Evolutionary conservation across 129 eudicot species (phyloP).

Genomic region (Arctium minus): DNA sequence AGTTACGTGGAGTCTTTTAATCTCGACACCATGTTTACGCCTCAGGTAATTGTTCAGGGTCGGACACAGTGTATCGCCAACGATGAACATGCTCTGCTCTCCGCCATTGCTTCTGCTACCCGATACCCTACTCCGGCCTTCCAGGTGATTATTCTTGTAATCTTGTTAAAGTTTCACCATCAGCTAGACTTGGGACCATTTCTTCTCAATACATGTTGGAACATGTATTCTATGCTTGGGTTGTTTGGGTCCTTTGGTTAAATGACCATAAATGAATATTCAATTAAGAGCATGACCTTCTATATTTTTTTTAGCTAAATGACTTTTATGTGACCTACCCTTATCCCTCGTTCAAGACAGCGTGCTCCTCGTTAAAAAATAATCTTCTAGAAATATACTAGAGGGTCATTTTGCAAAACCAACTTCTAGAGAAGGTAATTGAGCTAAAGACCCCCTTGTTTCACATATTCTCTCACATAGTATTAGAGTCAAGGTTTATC

Average conservation of each 20-base stretch:
- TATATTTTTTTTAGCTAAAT: too few relatives aligned
- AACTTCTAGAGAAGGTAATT: too few relatives aligned
- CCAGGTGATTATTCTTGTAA: constrained; percentile 50
- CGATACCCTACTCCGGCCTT: constrained; percentile 68
- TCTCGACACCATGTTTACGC: constrained; percentile 83
- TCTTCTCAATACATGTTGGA: neutral
- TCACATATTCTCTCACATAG: too few relatives aligned
- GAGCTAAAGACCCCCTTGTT: too few relatives aligned
- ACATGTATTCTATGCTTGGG: neutral
- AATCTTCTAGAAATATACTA: too few relatives aligned
- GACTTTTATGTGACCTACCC: neutral
- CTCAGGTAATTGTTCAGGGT: constrained; percentile 83
- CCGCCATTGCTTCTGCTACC: constrained; percentile 44
- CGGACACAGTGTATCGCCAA: constrained; percentile 60
- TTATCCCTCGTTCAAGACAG: too few relatives aligned
- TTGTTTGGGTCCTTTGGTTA: neutral
- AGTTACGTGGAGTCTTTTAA: constrained; percentile 70
- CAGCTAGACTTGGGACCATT: neutral
- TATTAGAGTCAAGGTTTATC: too few relatives aligned
- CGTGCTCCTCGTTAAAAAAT: neutral
- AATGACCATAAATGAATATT: neutral
- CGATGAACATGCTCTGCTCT: constrained; percentile 53
- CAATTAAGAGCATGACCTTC: neutral
- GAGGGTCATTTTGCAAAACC: too few relatives aligned
- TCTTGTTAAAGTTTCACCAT: too few relatives aligned